Conservation (phyloP, 345 rosid genomes). For the Zanthoxylum bungeanum region DNA sequence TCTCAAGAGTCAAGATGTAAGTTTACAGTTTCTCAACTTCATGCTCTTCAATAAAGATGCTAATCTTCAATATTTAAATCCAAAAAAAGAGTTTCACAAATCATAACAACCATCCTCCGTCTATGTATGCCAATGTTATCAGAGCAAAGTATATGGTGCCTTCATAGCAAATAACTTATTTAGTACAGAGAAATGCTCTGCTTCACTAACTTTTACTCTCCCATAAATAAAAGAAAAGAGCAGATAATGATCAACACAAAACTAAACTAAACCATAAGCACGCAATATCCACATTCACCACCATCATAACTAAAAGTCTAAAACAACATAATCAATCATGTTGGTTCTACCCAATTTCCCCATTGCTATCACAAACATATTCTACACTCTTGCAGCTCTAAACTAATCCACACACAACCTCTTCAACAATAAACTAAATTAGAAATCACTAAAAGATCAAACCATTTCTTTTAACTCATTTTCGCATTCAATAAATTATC, state of each 20-base stretch:
- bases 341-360: neutral
- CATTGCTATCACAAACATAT: neutral
- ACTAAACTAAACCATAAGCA: neutral
- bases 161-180: neutral
- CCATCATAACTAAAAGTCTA: neutral
- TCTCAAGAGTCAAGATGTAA: neutral
- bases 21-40: neutral
- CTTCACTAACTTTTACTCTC: neutral
- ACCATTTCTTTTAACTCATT: neutral
- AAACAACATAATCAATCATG: neutral
- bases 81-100: neutral
- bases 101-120: neutral
- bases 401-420: neutral
- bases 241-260: neutral
- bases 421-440: neutral
- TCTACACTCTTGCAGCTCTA: neutral
- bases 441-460: neutral
- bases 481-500: neutral
- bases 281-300: neutral
- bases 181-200: neutral
- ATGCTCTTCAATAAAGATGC: neutral
- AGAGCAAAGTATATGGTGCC: neutral
- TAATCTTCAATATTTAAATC: conserved; percentile 3
- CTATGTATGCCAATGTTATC: neutral
- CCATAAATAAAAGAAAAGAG: neutral